These are phyloP conservation scores for Monosporascus sp. DNA, from an alignment of 2,329 filamentous ascomycete genomes.

Conservation along the genomic window DNA sequence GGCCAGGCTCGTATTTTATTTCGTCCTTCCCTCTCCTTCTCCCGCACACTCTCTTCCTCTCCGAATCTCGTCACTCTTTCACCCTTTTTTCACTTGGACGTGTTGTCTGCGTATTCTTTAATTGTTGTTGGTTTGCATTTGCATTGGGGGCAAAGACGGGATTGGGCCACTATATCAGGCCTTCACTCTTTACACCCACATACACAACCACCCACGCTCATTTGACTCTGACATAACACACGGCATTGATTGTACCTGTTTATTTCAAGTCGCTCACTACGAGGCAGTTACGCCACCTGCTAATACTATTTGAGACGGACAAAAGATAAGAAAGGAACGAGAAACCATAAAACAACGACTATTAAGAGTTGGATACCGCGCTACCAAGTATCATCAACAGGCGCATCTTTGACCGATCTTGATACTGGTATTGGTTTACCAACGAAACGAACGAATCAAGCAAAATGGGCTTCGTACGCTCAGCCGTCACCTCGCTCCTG, in stretches of 20 bases:
- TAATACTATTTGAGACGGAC: not conserved
- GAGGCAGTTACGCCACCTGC: not conserved
- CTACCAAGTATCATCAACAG: no score
- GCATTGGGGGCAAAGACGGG: not conserved
- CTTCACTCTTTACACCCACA: not conserved
- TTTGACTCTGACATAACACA: not conserved
- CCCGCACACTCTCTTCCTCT: not conserved
- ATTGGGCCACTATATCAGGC: not conserved
- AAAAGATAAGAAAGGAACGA: not conserved
- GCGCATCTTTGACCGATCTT: no score
- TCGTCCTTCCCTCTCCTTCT: not conserved
- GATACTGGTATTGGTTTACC: no score
- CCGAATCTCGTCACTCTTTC: not conserved
- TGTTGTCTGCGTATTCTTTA: not conserved
- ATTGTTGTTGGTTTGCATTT: not conserved
- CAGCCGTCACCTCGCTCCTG: conserved; percentile 22
- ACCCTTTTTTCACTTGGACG: no score
- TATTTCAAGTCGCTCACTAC: not conserved
- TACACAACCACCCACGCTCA: no score
- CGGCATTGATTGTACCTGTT: not conserved
- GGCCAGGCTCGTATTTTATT: not conserved
- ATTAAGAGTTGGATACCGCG: no score
- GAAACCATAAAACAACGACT: not conserved
- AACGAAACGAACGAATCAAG: conserved; percentile 1
- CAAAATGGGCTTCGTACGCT: conserved; percentile 25